Evolutionary conservation across 2,329 filamentous ascomycete genomes (phyloP).

Genomic region (Aspergillus fischeri): DNA sequence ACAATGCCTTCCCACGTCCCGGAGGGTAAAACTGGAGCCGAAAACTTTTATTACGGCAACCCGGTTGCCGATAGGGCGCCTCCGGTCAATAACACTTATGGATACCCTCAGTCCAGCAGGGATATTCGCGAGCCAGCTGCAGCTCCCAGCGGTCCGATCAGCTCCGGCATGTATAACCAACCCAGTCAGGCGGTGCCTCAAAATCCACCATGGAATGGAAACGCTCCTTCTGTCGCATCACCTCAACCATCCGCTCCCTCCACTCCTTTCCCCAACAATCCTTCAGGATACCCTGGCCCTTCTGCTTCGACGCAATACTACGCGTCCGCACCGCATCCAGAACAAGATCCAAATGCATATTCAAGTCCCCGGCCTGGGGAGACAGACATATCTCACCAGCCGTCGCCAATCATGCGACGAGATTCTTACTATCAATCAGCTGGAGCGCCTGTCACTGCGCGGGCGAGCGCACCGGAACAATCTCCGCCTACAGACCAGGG

Average conservation of each 20-base stretch:
- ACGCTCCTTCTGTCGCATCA: conserved; percentile 16
- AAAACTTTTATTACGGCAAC: conserved; percentile 78
- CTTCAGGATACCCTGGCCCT: conserved; percentile 13
- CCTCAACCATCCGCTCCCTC: conserved; percentile 15
- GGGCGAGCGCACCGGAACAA: conserved; percentile 15
- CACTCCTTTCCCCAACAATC: conserved; percentile 12
- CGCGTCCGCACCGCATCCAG: conserved; percentile 9
- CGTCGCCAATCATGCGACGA: conserved; percentile 18
- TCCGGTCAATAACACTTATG: conserved; percentile 49
- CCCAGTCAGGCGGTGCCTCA: conserved; percentile 12
- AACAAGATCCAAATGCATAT: conserved; percentile 14
- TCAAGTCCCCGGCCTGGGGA: conserved; percentile 17
- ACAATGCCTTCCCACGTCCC: conserved; percentile 57
- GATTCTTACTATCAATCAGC: conserved; percentile 22
- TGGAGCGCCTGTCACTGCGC: conserved; percentile 5
- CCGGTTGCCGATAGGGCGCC: conserved; percentile 47
- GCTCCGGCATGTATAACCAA: conserved; percentile 18
- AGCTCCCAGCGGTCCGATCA: conserved; percentile 13
- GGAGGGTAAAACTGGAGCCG: conserved; percentile 53
- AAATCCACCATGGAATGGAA: conserved; percentile 20
- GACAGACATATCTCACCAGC: conserved; percentile 16
- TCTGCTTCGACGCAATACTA: conserved; percentile 17
- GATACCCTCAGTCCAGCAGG: conserved; percentile 37
- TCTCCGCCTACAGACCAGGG: conserved; percentile 10
- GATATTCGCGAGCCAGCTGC: conserved; percentile 10